A percentile compares a stretch with the other conserved stretches of the same genome.
Conservation (phyloP, 768 basidiomycete genomes). For the Pleurotus citrinopileatus region DNA sequence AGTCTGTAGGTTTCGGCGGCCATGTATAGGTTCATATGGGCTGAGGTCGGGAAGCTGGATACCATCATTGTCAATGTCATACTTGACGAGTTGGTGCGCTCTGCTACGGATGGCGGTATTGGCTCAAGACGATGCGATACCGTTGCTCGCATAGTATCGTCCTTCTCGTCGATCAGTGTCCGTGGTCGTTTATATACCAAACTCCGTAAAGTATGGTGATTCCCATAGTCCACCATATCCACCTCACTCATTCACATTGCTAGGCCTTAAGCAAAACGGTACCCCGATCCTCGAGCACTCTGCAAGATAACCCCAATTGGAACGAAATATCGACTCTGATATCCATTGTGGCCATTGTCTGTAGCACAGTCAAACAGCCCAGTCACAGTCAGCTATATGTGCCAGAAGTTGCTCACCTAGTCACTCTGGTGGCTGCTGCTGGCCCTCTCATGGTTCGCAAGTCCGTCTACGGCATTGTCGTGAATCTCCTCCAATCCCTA, state of each 20-base stretch:
- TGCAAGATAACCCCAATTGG: constrained; percentile 75
- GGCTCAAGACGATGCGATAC: constrained; percentile 74
- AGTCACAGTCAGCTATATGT: constrained; percentile 74
- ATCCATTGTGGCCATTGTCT: constrained; percentile 70
- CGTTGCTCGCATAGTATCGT: constrained; percentile 69
- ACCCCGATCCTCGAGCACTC: constrained; percentile 54
- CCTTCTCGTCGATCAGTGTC: constrained; percentile 72
- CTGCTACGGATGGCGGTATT: constrained; percentile 81
- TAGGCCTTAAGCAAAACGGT: constrained; percentile 76
- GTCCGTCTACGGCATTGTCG: constrained; percentile 76
- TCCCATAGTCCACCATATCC: background rate
- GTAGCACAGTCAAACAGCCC: constrained; percentile 61
- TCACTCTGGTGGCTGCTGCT: constrained; percentile 72
- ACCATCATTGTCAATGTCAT: constrained; percentile 65
- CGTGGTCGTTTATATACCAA: constrained; percentile 77
- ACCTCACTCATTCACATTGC: background rate
- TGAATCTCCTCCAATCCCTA: constrained; percentile 80
- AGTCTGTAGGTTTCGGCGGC: constrained; percentile 56
- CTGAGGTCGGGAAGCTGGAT: constrained; percentile 70
- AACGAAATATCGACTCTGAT: constrained; percentile 78
- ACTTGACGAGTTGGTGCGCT: constrained; percentile 75
- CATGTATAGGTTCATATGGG: constrained; percentile 77
- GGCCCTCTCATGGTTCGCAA: constrained; percentile 75
- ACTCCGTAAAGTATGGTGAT: constrained; percentile 63
- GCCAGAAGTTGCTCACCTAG: constrained; percentile 79